Percentiles rank a stretch among this genome's conserved stretches.
Evolutionary conservation across 495 filamentous ascomycete species (phyloP).

Genomic region (Penicillium salamii): DNA sequence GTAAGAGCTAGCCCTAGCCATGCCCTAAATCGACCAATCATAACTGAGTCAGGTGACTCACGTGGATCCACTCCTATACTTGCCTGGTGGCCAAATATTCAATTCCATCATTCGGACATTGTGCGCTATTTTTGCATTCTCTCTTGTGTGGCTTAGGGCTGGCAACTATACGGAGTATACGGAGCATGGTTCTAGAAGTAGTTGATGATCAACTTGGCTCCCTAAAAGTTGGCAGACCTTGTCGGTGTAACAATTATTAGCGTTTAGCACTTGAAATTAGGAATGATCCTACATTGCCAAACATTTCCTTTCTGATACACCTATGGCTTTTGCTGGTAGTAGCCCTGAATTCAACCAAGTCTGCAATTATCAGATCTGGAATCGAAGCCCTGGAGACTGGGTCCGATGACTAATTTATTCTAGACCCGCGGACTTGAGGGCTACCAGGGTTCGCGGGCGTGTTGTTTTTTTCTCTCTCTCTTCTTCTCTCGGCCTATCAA

Average conservation of each 20-base stretch:
- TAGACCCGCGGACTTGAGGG: not conserved
- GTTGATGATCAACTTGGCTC: too few species aligned
- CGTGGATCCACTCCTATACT: too few species aligned
- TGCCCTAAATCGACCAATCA: constrained; percentile 41
- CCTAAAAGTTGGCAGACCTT: not conserved
- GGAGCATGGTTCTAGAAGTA: constrained; percentile 24
- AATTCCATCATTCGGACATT: too few species aligned
- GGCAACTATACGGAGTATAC: too few species aligned
- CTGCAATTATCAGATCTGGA: constrained; percentile 5
- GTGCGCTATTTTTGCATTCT: constrained; percentile 2
- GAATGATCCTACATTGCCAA: too few species aligned
- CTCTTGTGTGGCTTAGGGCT: constrained; percentile 19
- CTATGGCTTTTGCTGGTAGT: too few species aligned
- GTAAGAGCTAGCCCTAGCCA: too few species aligned
- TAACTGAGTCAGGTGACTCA: not conserved
- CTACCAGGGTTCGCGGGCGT: constrained; percentile 12
- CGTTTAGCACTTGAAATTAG: too few species aligned
- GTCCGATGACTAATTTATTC: constrained; percentile 33
- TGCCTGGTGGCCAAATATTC: too few species aligned
- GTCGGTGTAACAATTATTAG: too few species aligned
- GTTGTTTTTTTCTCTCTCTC: constrained; percentile 7
- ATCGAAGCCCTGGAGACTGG: constrained; percentile 14
- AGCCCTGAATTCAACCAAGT: too few species aligned
- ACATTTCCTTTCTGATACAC: too few species aligned
- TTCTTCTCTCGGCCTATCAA: not conserved